These are phyloP conservation scores for Galerina sulciceps DNA, from an alignment of 768 basidiomycete genomes.

Conservation along the genomic window DNA sequence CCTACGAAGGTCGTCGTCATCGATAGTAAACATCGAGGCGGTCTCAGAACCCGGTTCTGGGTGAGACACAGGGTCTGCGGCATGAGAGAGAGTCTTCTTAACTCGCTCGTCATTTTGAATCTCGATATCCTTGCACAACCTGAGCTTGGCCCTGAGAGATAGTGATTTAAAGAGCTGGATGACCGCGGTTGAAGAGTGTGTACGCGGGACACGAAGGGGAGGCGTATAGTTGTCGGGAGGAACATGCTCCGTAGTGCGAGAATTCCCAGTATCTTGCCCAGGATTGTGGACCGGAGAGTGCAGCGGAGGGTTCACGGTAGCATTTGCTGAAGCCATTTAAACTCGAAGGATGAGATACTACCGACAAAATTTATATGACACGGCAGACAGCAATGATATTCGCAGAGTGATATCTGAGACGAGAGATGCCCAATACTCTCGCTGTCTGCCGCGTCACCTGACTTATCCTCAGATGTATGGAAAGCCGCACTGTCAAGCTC, in stretches of 20 bases:
- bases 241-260: too few species aligned
- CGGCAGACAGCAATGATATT: not conserved
- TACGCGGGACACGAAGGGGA: not conserved
- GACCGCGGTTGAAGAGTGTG: not conserved
- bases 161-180: not conserved
- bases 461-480: too few species aligned
- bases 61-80: not conserved
- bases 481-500: too few species aligned
- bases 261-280: too few species aligned
- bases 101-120: not conserved
- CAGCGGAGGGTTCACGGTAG: too few species aligned
- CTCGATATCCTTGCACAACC: not conserved
- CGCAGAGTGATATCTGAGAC: not conserved
- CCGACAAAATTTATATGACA: too few species aligned
- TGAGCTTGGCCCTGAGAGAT: not conserved
- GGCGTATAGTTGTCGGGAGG: too few species aligned
- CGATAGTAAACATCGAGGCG: slow-evolving; percentile 13
- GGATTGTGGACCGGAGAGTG: too few species aligned
- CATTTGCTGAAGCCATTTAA: too few species aligned
- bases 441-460: too few species aligned
- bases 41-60: slow-evolving; percentile 8
- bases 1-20: not conserved
- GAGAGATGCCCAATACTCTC: too few species aligned
- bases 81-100: not conserved
- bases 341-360: too few species aligned